Evolutionary conservation across 2,329 filamentous ascomycete species (phyloP), one percentile per base, ranked within the genome.

Genomic region (Ophiocordyceps camponoti-floridani): DNA sequence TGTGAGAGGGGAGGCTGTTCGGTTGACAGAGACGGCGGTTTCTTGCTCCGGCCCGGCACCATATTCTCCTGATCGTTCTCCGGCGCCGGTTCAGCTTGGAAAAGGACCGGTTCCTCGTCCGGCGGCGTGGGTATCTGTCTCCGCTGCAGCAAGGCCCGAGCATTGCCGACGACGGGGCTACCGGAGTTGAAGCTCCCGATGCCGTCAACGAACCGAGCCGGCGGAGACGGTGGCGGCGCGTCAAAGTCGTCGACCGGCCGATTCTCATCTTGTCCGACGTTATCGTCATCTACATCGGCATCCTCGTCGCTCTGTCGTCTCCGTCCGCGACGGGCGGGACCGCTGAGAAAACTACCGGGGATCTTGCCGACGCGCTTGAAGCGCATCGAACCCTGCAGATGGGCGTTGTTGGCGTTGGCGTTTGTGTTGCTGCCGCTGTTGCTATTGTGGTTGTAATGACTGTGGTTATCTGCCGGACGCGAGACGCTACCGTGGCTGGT

Each of bases 31-130:
- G n/a, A n/a, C 11, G 72, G 64, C 1, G 74, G 65, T 54, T 79
- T 82, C 57, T 74, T 81, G 60, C 84, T 81, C 0, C 76, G 81
- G 26, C 80, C 74, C 3, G 79, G 79, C 4, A 75, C 71, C 48
- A 91, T 77, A 56, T 95, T 95, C 59, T 95, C 88, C 58, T 94
- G 86, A 53, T 94, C 85, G 48, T 81, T n/a, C n/a, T n/a, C 72
- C 4, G 65, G 63, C 1, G 79, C 73, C 16, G 80, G 76, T 42
- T 84, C 57, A 43, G 73, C 67, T 9, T 72, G 62, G 33, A 37
- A 13, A 6, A 6, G 33, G 4, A 14, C 33, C 4, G 12, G 33
- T n/a, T 37, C 33, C 14, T 37, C 12, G 13, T 37, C 33, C 33
- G 11, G 11, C 33, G 33, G 12, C 3, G 12, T 58, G 5, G 64